Evolutionary conservation across 2,329 filamentous ascomycete species (phyloP).

Genomic region (Orbilia blumenaviensis): DNA sequence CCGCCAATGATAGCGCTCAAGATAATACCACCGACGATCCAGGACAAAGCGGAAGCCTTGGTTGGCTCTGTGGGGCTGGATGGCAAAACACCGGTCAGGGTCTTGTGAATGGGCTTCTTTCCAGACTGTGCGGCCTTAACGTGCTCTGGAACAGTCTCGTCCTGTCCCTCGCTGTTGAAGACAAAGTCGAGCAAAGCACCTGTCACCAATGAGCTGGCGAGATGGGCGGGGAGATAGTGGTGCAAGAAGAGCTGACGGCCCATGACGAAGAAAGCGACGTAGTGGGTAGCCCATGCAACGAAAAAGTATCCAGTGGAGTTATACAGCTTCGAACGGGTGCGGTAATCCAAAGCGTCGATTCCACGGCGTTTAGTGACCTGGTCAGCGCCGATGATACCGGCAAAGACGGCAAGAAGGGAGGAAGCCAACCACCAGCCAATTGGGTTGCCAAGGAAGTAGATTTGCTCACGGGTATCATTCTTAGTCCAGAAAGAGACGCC

Average conservation of each 20-base stretch:
- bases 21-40: slow-evolving; percentile 79
- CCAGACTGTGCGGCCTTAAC: slow-evolving; percentile 58
- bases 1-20: slow-evolving; percentile 77
- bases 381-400: slow-evolving; percentile 88
- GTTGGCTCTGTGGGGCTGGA: slow-evolving; percentile 35
- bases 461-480: slow-evolving; percentile 91
- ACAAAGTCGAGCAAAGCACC: slow-evolving; percentile 94
- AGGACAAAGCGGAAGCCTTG: slow-evolving; percentile 63
- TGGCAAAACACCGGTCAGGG: slow-evolving; percentile 59
- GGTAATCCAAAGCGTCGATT: slow-evolving; percentile 88
- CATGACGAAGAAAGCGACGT: slow-evolving; percentile 98
- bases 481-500: slow-evolving; percentile 99
- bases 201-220: slow-evolving; percentile 88
- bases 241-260: slow-evolving; percentile 97
- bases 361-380: slow-evolving; percentile 92
- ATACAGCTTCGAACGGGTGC: slow-evolving; percentile 94
- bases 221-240: slow-evolving; percentile 93
- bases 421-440: slow-evolving; percentile 97
- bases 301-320: slow-evolving; percentile 99
- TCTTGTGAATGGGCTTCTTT: slow-evolving; percentile 60
- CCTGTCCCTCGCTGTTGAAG: slow-evolving; percentile 83
- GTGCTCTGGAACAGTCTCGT: slow-evolving; percentile 65
- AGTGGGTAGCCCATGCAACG: slow-evolving; percentile 96
- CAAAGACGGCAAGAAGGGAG: slow-evolving; percentile 90
- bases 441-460: slow-evolving; percentile 98